A percentile compares a stretch with the other conserved stretches of the same genome.
Conservation (phyloP, 2,329 filamentous ascomycete genomes). For the Sclerotinia sclerotiorum region DNA sequence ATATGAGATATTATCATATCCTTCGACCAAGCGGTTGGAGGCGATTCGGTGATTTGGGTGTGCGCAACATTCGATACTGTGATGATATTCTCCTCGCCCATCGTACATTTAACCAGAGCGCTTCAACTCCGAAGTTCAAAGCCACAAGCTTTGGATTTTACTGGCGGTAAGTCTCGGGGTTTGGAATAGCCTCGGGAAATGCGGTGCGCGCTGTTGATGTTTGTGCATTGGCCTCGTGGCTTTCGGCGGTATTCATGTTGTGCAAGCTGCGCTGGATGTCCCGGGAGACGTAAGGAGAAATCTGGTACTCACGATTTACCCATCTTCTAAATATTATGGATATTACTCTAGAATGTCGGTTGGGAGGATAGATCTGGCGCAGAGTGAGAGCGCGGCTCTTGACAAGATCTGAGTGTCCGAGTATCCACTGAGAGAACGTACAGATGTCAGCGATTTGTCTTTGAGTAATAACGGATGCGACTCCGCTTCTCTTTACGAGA, state of each 20-base stretch:
- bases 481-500: not conserved
- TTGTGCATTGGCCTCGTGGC: slow-evolving; percentile 18
- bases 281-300: slow-evolving; percentile 9
- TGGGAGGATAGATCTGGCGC: not conserved
- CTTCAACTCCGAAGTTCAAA: not conserved
- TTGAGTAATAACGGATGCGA: not conserved
- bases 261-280: slow-evolving; percentile 11
- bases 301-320: slow-evolving; percentile 26
- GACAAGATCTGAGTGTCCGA: not conserved
- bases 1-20: not conserved
- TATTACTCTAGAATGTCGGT: not conserved
- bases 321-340: slow-evolving; percentile 24
- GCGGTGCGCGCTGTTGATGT: slow-evolving; percentile 7
- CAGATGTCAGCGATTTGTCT: slow-evolving; percentile 12
- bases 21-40: not conserved
- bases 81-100: not conserved
- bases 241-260: slow-evolving; percentile 6
- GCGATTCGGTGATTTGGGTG: not conserved
- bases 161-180: not conserved
- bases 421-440: not conserved
- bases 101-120: not conserved
- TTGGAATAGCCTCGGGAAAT: slow-evolving; percentile 3
- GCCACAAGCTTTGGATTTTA: not conserved
- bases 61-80: not conserved
- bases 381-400: slow-evolving; percentile 22